phyloP scores from a whole-genome alignment of 1,284 basidiomycete species.

The Papiliotrema flavescens region DNA sequence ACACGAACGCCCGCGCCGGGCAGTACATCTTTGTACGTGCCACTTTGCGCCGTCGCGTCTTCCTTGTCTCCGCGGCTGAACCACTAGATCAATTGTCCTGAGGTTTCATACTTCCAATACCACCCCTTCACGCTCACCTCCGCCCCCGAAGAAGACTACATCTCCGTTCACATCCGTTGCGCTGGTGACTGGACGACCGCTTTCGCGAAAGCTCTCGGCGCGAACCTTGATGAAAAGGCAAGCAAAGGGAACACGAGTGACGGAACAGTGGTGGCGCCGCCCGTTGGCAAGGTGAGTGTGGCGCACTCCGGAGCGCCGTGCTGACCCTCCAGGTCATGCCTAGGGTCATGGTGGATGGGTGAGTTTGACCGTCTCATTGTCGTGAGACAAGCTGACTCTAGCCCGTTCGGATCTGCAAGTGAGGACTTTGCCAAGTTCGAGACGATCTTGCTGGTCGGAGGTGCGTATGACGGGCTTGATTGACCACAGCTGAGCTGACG shows the following conservation, averaged over 20 bases:
- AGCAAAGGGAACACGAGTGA: slow-evolving; percentile 54
- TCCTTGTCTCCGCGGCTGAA: too few relatives aligned
- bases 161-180: slow-evolving; percentile 82
- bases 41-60: too few relatives aligned
- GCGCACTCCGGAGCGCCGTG: not conserved
- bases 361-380: slow-evolving; percentile 1
- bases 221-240: slow-evolving; percentile 58
- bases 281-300: slow-evolving; percentile 21
- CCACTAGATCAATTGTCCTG: slow-evolving; percentile 56
- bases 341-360: slow-evolving; percentile 78
- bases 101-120: slow-evolving; percentile 89
- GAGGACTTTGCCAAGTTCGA: slow-evolving; percentile 75
- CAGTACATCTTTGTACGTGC: slow-evolving; percentile 75
- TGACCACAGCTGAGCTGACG: not conserved
- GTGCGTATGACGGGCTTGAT: slow-evolving; percentile 13
- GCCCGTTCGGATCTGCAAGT: slow-evolving; percentile 77
- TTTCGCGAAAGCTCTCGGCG: slow-evolving; percentile 74
- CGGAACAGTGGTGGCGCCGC: slow-evolving; percentile 51
- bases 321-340: slow-evolving; percentile 66
- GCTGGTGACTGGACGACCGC: slow-evolving; percentile 77
- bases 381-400: slow-evolving; percentile 2
- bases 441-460: slow-evolving; percentile 76
- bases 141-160: slow-evolving; percentile 60
- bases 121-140: slow-evolving; percentile 85
- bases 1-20: slow-evolving; percentile 69